These are phyloP conservation scores for Apophysomyces trapeziformis DNA, from an alignment of 371 early-diverging fungal species.

Conservation along the genomic window DNA sequence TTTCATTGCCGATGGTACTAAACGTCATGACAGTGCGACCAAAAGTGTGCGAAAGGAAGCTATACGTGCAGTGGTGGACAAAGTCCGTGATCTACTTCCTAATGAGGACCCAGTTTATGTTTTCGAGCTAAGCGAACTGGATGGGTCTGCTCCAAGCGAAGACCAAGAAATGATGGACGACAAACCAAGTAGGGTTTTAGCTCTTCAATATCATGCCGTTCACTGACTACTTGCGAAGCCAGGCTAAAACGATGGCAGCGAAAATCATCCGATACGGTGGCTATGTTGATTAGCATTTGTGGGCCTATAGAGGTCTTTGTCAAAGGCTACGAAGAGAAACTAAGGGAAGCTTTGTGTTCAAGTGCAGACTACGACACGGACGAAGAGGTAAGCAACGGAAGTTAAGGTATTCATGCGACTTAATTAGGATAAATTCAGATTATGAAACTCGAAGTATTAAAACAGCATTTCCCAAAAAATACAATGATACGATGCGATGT, in stretches of 20 bases:
- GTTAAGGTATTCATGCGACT: neutral
- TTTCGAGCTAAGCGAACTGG: conserved; percentile 30
- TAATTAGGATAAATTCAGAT: neutral
- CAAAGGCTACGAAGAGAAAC: conserved; percentile 30
- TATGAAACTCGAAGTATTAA: conserved; percentile 34
- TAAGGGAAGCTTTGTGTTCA: conserved; percentile 27
- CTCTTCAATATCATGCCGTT: neutral
- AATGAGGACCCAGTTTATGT: conserved; percentile 24
- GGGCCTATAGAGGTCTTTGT: conserved; percentile 29
- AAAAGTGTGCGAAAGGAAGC: conserved; percentile 24
- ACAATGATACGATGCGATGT: conserved; percentile 42
- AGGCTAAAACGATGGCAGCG: conserved; percentile 22
- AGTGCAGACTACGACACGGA: conserved; percentile 32
- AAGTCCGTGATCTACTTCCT: conserved; percentile 25
- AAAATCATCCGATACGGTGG: conserved; percentile 33
- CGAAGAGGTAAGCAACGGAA: conserved; percentile 19
- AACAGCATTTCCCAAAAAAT: conserved; percentile 36
- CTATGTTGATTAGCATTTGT: conserved; percentile 43
- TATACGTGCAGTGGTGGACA: conserved; percentile 30
- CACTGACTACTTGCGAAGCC: conserved; percentile 11
- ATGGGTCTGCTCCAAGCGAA: conserved; percentile 5
- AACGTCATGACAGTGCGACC: neutral
- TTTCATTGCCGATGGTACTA: neutral
- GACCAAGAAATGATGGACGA: conserved; percentile 24
- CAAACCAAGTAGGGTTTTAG: conserved; percentile 19